phyloP scores from a whole-genome alignment of 345 rosid genomes.

The Rhodamnia argentea region DNA sequence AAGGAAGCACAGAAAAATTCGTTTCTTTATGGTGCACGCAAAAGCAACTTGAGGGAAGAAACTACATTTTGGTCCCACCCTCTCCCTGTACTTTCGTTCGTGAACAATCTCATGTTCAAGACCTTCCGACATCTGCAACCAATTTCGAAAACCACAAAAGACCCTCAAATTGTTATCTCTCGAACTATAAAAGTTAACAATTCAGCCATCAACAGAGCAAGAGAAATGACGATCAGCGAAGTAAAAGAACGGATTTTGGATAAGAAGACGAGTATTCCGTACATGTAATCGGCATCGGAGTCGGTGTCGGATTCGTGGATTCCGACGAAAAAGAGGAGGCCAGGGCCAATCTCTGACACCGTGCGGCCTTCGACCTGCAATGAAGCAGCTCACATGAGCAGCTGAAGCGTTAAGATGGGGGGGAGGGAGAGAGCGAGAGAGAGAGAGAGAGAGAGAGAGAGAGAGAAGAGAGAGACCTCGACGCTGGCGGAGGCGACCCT shows the following conservation, averaged over 20 bases:
- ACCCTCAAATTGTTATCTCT: neutral
- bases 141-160: neutral
- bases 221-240: neutral
- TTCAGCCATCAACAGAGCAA: neutral
- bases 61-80: slow-evolving; percentile 86
- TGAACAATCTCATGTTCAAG: slow-evolving; percentile 75
- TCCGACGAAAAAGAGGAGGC: slow-evolving; percentile 74
- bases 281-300: slow-evolving; percentile 78
- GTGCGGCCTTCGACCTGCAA: slow-evolving; percentile 63
- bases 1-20: neutral
- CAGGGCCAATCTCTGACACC: slow-evolving; percentile 82
- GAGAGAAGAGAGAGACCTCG: slow-evolving; percentile 15
- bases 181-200: neutral
- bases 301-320: slow-evolving; percentile 74
- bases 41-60: neutral
- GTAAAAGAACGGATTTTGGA: neutral
- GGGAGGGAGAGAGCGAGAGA: too few relatives aligned
- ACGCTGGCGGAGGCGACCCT: slow-evolving; percentile 77
- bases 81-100: slow-evolving; percentile 68
- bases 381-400: neutral
- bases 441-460: neutral
- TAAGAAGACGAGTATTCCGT: neutral
- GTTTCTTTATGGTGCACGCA: neutral
- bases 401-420: neutral
- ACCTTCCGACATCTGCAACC: slow-evolving; percentile 70